These are phyloP conservation scores for Ustilago shanxiensis DNA, from an alignment of 1,284 basidiomycete species.

Conservation along the genomic window DNA sequence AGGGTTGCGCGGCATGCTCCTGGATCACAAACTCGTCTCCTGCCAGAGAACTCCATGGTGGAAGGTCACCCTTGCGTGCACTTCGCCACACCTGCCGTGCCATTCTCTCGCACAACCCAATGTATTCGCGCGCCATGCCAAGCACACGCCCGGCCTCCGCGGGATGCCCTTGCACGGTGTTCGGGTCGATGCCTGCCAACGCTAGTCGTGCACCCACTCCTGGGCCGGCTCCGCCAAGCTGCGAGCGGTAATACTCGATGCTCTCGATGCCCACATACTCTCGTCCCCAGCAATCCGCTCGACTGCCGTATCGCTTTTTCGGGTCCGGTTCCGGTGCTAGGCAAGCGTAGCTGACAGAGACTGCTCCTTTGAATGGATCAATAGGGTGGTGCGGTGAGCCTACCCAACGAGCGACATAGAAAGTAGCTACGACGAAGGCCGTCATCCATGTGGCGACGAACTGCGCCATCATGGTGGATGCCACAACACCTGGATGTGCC, in stretches of 20 bases:
- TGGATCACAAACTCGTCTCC: slow-evolving; percentile 42
- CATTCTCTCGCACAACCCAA: slow-evolving; percentile 43
- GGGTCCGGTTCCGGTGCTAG: slow-evolving; percentile 60
- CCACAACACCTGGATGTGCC: slow-evolving; percentile 69
- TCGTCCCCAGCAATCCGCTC: slow-evolving; percentile 58
- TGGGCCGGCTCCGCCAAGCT: slow-evolving; percentile 53
- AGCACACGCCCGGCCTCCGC: slow-evolving; percentile 35
- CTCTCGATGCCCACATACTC: slow-evolving; percentile 63
- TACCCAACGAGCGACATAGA: slow-evolving; percentile 67
- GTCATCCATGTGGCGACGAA: slow-evolving; percentile 60
- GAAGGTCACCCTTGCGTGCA: slow-evolving; percentile 50
- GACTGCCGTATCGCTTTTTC: slow-evolving; percentile 64
- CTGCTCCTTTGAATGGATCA: slow-evolving; percentile 66
- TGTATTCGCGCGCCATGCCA: slow-evolving; percentile 49
- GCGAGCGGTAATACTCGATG: slow-evolving; percentile 55
- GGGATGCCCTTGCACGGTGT: slow-evolving; percentile 22
- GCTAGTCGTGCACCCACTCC: slow-evolving; percentile 45
- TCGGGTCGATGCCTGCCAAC: slow-evolving; percentile 35
- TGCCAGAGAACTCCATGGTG: slow-evolving; percentile 54
- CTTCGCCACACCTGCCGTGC: slow-evolving; percentile 54
- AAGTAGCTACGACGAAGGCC: slow-evolving; percentile 58
- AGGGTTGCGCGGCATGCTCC: slow-evolving; percentile 22
- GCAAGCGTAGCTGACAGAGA: slow-evolving; percentile 63
- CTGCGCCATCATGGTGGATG: slow-evolving; percentile 68
- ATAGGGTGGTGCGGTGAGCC: slow-evolving; percentile 67